Evolutionary conservation across 1,139 yeast species (phyloP), one percentile per base, ranked within the genome.

Genomic region (Lodderomyces pseudojiufengensis): DNA sequence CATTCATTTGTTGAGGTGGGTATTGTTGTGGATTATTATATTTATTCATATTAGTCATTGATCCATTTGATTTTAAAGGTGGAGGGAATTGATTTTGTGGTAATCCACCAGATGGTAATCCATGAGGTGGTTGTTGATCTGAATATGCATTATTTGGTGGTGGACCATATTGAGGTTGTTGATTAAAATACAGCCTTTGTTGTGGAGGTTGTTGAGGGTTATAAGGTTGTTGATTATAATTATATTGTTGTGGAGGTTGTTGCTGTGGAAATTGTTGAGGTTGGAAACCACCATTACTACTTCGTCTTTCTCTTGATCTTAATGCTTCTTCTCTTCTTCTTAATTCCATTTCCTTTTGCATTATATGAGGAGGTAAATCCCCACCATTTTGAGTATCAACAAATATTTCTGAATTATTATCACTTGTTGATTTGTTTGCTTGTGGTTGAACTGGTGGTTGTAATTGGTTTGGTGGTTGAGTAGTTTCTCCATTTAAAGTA

Each of bases 261-360:
- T 22, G 36, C 3, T 20, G 36, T 24, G 30, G 32, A 6, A 33
- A 39, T 30, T 32, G 42, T 28, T 43, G 52, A 27, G 39, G 49
- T 14, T 32, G 49, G 22, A 38, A 43, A 10, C 31, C 27, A 9
- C 20, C 30, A 20, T 28, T 20, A n/a, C 29, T 27, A 28, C 24
- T 24, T 11, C 29, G 23, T 7, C 23, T 27, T 49, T 72, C 76
- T 33, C 67, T 61, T 41, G 61, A 64, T 40, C 59, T 52, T 45
- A 73, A 52, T 22, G 68, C 65, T 39, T 69, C 57, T 48, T 73
- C 79, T 45, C 70, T 64, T 39, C 59, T 64, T 43, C 64, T 63
- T 32, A 73, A 54, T 44, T 70, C 77, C 32, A 64, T 37, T 43
- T 73, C 77, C 39, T 52, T 56, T 23, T 56, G 54, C 7, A 50